phyloP scores from a whole-genome alignment of 1,284 basidiomycete genomes.

The Trametes hirsuta region DNA sequence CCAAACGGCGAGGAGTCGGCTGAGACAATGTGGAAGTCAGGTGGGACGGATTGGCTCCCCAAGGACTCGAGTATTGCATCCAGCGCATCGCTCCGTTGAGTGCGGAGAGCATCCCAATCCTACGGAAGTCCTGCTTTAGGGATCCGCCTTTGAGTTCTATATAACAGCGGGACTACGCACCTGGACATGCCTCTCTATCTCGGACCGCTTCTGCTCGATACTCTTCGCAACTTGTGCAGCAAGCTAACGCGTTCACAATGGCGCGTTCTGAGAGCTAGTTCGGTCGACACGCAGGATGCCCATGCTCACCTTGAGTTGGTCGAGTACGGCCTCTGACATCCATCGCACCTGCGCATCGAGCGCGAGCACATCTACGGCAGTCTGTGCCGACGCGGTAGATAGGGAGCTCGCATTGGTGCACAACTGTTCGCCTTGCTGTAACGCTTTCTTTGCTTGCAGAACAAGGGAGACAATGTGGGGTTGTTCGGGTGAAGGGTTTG shows the following conservation, averaged over 20 bases:
- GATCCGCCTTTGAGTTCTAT: neutral
- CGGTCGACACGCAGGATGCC: neutral
- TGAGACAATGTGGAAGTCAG: conserved; percentile 66
- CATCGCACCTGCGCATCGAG: conserved; percentile 78
- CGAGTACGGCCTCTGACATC: conserved; percentile 70
- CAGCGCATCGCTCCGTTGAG: conserved; percentile 59
- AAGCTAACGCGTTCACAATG: conserved; percentile 45
- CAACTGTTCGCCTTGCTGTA: conserved; percentile 73
- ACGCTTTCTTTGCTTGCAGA: conserved; percentile 76
- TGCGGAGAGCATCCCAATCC: conserved; percentile 72
- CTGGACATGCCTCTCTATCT: conserved; percentile 61
- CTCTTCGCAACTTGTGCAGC: conserved; percentile 71
- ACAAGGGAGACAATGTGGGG: conserved; percentile 70
- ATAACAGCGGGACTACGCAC: conserved; percentile 41
- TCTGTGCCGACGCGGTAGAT: conserved; percentile 63
- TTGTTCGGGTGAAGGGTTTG: conserved; percentile 21
- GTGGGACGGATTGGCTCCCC: conserved; percentile 70
- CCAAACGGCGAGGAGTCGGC: conserved; percentile 75
- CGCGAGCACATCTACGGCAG: conserved; percentile 68
- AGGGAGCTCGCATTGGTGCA: conserved; percentile 65
- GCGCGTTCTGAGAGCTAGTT: too few species aligned
- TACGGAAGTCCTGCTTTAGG: conserved; percentile 31
- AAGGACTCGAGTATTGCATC: conserved; percentile 73
- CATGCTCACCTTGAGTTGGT: conserved; percentile 67
- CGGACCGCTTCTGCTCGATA: conserved; percentile 68